These are phyloP conservation scores for Talaromyces verruculosus DNA, from an alignment of 2,329 filamentous ascomycete species.

Conservation along the genomic window DNA sequence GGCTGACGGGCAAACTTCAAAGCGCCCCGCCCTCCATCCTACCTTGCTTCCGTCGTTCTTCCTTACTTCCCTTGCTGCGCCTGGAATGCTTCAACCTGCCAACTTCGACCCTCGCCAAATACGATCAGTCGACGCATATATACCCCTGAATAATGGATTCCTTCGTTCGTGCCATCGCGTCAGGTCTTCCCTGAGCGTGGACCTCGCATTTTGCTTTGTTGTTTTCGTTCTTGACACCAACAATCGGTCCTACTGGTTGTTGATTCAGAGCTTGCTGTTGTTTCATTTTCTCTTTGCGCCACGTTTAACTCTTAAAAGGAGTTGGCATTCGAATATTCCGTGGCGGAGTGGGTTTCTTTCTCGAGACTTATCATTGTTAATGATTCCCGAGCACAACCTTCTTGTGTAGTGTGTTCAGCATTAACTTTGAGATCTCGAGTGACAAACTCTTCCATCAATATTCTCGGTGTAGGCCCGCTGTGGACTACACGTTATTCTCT, in stretches of 20 bases:
- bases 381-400: neutral
- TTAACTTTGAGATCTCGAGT: conserved; percentile 9
- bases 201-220: neutral
- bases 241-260: conserved; percentile 10
- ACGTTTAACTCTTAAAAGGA: neutral
- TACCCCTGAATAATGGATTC: neutral
- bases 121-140: neutral
- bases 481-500: conserved; percentile 17
- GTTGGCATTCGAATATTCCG: neutral
- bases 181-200: neutral
- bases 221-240: neutral
- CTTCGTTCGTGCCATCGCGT: neutral
- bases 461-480: conserved; percentile 18
- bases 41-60: conserved; percentile 11
- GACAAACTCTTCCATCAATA: neutral
- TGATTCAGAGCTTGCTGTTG: conserved; percentile 13
- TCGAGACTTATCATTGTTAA: neutral
- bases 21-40: neutral
- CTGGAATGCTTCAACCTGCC: neutral
- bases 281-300: conserved; percentile 11
- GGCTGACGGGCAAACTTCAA: conserved; percentile 10
- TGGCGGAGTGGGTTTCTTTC: neutral
- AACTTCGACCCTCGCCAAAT: neutral
- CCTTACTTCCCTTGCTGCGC: conserved; percentile 1
- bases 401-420: conserved; percentile 7